phyloP scores from a whole-genome alignment of 345 rosid species.

The Lepidium aucheri region DNA sequence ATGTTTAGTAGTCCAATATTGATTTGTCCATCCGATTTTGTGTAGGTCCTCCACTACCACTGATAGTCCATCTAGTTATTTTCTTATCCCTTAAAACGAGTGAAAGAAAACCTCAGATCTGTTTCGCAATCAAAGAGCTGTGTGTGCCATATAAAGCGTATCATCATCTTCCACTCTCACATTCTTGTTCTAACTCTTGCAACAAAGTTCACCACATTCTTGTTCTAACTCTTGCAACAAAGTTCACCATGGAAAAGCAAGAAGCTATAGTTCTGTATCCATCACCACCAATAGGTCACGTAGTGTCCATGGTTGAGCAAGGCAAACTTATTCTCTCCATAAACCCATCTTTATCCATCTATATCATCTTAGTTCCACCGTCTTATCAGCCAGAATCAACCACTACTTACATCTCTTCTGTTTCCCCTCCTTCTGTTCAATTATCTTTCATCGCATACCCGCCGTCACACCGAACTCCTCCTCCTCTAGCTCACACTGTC shows the following conservation, averaged over 20 bases:
- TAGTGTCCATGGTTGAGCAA: constrained; percentile 66
- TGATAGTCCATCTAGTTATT: neutral
- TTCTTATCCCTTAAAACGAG: neutral
- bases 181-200: neutral
- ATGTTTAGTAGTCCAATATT: neutral
- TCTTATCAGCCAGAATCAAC: constrained; percentile 41
- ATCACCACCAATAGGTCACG: constrained; percentile 60
- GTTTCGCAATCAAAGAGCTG: neutral
- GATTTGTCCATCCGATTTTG: too few relatives aligned
- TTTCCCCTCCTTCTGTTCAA: constrained; percentile 32
- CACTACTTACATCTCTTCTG: constrained; percentile 14
- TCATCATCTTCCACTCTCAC: neutral
- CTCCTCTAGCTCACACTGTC: constrained; percentile 10
- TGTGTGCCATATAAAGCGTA: neutral
- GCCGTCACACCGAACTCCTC: constrained; percentile 11
- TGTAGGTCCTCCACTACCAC: neutral
- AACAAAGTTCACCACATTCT: neutral
- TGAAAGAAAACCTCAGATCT: neutral
- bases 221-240: neutral
- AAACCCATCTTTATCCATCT: constrained; percentile 44
- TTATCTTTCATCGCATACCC: constrained; percentile 43
- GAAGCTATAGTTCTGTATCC: constrained; percentile 54
- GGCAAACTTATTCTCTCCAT: constrained; percentile 43
- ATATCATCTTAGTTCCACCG: constrained; percentile 35
- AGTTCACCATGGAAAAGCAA: constrained; percentile 16